Evolutionary conservation across 2,329 filamentous ascomycete species (phyloP), one percentile per base, ranked within the genome.

Genomic region (Fusarium musae): DNA sequence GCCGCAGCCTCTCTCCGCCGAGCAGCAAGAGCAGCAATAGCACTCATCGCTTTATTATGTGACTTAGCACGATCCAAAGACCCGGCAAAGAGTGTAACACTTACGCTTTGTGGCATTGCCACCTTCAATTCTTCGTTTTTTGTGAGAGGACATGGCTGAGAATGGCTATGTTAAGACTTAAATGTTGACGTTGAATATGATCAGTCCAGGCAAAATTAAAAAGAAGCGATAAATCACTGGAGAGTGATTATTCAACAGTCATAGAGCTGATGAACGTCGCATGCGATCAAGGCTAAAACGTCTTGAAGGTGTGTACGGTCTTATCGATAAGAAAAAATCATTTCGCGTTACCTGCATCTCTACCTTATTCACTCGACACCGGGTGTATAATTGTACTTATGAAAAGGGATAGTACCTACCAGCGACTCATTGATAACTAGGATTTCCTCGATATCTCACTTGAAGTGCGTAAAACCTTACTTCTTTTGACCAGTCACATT

Each of bases 1-100:
- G 70, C 65, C 16, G 58, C 66, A 39, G 70, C 70, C 53, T 74
- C 76, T 57, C 77, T 79, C 36, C 81, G 78, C 19, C 81, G 78
- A 66, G 82, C 82, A 39, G 82, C 79, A 26, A 83, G 71, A 10
- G 82, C 82, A 67, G 80, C 83, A n/a, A 83, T 70, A n/a, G 82
- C 82, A 44, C 79, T 83, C 63, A 79, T 76, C 6, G 78, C 72
- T 69, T 16, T 28, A 21, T 30, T 26, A 23, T 39, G 17, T 52
- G 49, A 36, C 6, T 52, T 36, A 52, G 49, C 49, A 52, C 30
- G 32, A 36, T 36, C 32, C 17, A 52, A 52, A 52, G n/a, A 19
- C 49, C 6, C 49, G 32, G 23, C 37, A 21, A 57, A 13, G 9
- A 59, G 15, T 28, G 36, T 36, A 13, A 19, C 34, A 59, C 80